Percentiles rank a stretch among this genome's conserved stretches.
These are phyloP conservation scores for Hippophae gyantsensis DNA, from an alignment of 306 rosid species.

Conservation along the genomic window DNA sequence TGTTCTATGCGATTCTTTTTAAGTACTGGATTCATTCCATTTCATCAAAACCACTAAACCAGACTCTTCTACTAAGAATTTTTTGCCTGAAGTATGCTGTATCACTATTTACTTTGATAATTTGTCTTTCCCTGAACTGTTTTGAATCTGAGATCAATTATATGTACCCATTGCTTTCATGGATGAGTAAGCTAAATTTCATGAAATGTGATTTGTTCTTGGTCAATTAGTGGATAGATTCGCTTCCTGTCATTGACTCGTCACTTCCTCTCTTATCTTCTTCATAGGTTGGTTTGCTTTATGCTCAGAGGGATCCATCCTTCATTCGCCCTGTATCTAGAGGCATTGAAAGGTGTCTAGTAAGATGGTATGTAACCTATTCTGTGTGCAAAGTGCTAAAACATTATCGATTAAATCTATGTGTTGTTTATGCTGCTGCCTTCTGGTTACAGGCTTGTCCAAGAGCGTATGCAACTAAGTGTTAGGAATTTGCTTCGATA, in stretches of 20 bases:
- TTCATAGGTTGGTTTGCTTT: slow-evolving; percentile 78
- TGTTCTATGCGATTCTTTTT: background rate
- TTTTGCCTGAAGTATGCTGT: background rate
- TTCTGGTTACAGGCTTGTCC: slow-evolving; percentile 63
- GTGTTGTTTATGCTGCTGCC: slow-evolving; percentile 1
- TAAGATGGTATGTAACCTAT: slow-evolving; percentile 70
- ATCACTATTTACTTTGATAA: background rate
- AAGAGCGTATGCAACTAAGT: slow-evolving; percentile 62
- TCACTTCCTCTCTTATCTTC: slow-evolving; percentile 7
- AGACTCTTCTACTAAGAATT: background rate
- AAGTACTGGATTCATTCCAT: background rate
- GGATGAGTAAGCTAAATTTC: background rate
- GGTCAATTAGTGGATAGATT: background rate
- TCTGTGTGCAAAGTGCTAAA: slow-evolving; percentile 3
- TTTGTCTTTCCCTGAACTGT: background rate
- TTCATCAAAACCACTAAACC: too few species aligned
- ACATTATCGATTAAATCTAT: slow-evolving; percentile 1
- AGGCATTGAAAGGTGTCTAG: slow-evolving; percentile 85
- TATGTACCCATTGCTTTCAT: background rate
- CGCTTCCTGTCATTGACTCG: background rate
- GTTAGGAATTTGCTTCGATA: slow-evolving; percentile 31
- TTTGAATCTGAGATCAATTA: background rate
- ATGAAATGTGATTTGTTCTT: background rate
- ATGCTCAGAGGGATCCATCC: slow-evolving; percentile 82
- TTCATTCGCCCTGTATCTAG: slow-evolving; percentile 77